Evolutionary conservation across 2,329 filamentous ascomycete species (phyloP), one percentile per base, ranked within the genome.

Genomic region (Fonsecaea pugnacius): DNA sequence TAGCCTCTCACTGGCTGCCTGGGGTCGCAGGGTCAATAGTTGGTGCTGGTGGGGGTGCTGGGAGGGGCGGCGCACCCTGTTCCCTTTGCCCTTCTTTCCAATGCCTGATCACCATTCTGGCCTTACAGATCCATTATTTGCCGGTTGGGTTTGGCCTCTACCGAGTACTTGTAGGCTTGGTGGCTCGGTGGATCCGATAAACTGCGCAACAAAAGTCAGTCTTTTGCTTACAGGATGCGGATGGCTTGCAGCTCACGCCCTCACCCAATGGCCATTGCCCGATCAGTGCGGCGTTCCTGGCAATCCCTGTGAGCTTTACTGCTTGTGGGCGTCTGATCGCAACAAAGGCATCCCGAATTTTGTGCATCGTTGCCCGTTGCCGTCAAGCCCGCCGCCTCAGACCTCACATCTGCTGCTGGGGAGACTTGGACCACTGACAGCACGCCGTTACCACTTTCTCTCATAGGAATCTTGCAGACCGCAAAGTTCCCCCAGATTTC

Each of bases 271-370:
- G 59, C 32, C 59, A 33, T 8, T 53, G 33, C 50, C 50, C 58
- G 58, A 60, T 60, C 58, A 60, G 40, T 35, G 46, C 27, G 43
- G 59, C 58, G 64, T 67, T 65, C 65, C 65, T 67, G 65, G 65
- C 65, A 58, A 65, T 65, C 63, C 62, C 33, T 30, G 58, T 35
- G 59, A 51, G 33, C 58, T 56, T 50, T 52, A 51, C 46, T 54
- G 50, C 38, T 54, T 52, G 27, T 24, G 33, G 38, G 27, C 51
- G 24, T n/a, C 40, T 51, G 53, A 33, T 46, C 56, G 58, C 60
- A 35, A 66, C 51, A 64, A 58, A 58, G 61, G 52, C 61, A 64
- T 56, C 43, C 65, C 51, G 59, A 57, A 60, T 56, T 57, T 55
- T 62, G 54, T 61, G 51, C 33, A 46, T 51, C 46, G 35, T 48